Evolutionary conservation across 148 eudicot species (phyloP).

Genomic region (Rhododendron williamsianum): DNA sequence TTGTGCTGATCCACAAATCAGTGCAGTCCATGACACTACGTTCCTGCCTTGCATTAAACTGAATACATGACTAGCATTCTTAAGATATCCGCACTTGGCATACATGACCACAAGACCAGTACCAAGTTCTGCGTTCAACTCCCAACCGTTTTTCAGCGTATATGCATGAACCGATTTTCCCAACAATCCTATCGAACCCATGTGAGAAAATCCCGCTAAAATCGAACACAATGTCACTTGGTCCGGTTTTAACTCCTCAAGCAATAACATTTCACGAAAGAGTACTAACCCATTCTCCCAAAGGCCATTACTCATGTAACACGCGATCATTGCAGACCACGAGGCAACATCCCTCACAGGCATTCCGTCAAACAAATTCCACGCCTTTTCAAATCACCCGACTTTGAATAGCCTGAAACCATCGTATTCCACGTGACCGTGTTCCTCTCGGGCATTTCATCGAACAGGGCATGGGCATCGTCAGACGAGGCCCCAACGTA

Average conservation of each 20-base stretch:
- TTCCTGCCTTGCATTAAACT: slow-evolving; percentile 28
- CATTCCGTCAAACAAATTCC: slow-evolving; percentile 29
- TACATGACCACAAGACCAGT: slow-evolving; percentile 38
- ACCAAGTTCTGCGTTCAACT: slow-evolving; percentile 33
- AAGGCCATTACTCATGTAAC: slow-evolving; percentile 21
- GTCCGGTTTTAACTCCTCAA: slow-evolving; percentile 32
- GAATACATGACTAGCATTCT: slow-evolving; percentile 28
- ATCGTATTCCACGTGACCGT: slow-evolving; percentile 44
- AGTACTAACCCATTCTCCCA: slow-evolving; percentile 23
- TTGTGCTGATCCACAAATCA: slow-evolving; percentile 42
- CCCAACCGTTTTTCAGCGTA: slow-evolving; percentile 28
- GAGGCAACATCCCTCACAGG: slow-evolving; percentile 27
- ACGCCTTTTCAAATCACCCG: slow-evolving; percentile 23
- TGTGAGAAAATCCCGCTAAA: slow-evolving; percentile 23
- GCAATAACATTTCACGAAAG: slow-evolving; percentile 16
- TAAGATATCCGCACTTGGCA: slow-evolving; percentile 37
- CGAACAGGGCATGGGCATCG: slow-evolving; percentile 33
- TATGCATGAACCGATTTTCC: slow-evolving; percentile 37
- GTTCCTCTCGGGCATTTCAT: slow-evolving; percentile 38
- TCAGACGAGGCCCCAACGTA: slow-evolving; percentile 17
- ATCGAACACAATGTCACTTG: slow-evolving; percentile 26
- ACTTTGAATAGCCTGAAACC: slow-evolving; percentile 29
- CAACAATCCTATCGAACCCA: slow-evolving; percentile 30
- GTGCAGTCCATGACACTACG: slow-evolving; percentile 38
- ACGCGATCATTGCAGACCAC: slow-evolving; percentile 37